Conservation (phyloP, 768 basidiomycete genomes). For the Phaeotremella skinneri region DNA sequence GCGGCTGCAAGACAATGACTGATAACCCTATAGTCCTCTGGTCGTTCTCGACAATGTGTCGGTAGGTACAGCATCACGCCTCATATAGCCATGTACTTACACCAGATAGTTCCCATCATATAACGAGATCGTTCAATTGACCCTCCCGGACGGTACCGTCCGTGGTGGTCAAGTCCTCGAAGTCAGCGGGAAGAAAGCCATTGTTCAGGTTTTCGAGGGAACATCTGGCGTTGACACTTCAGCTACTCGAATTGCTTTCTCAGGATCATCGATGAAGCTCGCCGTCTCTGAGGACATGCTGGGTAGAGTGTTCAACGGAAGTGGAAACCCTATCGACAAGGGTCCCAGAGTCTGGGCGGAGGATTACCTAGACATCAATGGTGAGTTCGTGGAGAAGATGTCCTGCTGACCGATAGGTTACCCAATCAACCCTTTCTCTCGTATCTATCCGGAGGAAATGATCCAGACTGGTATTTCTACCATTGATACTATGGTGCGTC, state of each 20-base stretch:
- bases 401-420: constrained; percentile 63
- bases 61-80: constrained; percentile 55
- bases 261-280: constrained; percentile 96
- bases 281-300: constrained; percentile 99
- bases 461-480: constrained; percentile 99
- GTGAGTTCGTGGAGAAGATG: constrained; percentile 55
- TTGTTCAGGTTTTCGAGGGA: constrained; percentile 98
- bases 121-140: constrained; percentile 96
- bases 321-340: constrained; percentile 95
- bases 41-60: constrained; percentile 99
- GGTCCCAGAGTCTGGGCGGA: constrained; percentile 99
- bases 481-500: constrained; percentile 52
- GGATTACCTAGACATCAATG: constrained; percentile 99
- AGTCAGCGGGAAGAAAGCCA: constrained; percentile 96
- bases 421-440: constrained; percentile 71
- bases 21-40: constrained; percentile 63
- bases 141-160: constrained; percentile 89
- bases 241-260: constrained; percentile 95
- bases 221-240: constrained; percentile 97
- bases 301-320: constrained; percentile 98
- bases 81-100: constrained; percentile 10
- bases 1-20: not conserved
- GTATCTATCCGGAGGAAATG: constrained; percentile 99
- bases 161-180: constrained; percentile 97
- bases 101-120: constrained; percentile 83